These are phyloP conservation scores for Diaporthe humulicola DNA, from an alignment of 2,329 filamentous ascomycete species.

Conservation along the genomic window DNA sequence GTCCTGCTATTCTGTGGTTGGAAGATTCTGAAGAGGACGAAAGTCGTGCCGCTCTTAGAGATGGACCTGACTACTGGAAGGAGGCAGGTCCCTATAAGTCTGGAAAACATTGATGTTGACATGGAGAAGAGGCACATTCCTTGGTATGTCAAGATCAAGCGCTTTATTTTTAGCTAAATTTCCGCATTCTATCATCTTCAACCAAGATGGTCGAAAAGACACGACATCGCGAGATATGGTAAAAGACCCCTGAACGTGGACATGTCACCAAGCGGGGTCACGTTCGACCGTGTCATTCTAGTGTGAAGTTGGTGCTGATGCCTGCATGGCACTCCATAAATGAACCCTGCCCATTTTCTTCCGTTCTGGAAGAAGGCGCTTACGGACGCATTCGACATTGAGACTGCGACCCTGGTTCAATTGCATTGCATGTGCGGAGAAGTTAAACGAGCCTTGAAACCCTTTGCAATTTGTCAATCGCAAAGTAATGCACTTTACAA, in stretches of 20 bases:
- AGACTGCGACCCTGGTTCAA: background rate
- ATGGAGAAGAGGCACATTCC: slow-evolving; percentile 10
- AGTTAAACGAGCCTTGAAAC: background rate
- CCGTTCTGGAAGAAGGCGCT: background rate
- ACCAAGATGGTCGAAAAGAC: background rate
- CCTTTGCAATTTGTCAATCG: background rate
- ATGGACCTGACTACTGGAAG: slow-evolving; percentile 31
- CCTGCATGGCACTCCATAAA: background rate
- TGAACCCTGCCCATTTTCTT: background rate
- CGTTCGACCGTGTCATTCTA: background rate
- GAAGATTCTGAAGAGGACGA: slow-evolving; percentile 54
- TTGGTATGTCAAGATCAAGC: slow-evolving; percentile 32
- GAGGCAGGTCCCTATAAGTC: slow-evolving; percentile 5
- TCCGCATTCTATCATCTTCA: background rate
- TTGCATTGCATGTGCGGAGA: background rate
- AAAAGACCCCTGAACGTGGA: background rate
- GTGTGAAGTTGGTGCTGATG: background rate
- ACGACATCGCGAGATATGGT: background rate
- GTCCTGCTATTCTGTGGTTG: slow-evolving; percentile 59
- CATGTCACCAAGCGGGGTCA: background rate
- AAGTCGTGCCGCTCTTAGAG: slow-evolving; percentile 18
- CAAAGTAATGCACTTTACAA: background rate
- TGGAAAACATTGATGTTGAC: background rate
- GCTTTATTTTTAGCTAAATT: background rate
- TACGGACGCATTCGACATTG: background rate